Evolutionary conservation across 2,329 filamentous ascomycete genomes (phyloP), one percentile per base, ranked within the genome.

Genomic region (Dactylellina cionopaga): DNA sequence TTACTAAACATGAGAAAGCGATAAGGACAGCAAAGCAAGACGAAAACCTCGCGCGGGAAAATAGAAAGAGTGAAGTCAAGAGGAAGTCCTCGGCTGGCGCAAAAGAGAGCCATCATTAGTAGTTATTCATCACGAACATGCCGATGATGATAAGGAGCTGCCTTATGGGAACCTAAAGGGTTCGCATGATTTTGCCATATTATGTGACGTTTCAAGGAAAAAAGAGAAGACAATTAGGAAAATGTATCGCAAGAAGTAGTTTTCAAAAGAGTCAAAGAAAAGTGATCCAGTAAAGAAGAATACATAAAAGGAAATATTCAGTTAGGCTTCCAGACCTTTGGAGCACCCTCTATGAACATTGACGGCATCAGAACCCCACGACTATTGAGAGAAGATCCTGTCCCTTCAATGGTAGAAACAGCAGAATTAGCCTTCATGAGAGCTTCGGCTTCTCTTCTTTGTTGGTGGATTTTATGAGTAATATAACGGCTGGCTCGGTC

Each of bases 381-480:
- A 37, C 54, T 46, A 13, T 69, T 69, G 29, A 52, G 43, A 3
- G 24, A 43, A 24, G 29, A 39, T 10, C 54, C 64, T 6, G 25
- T 41, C 35, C 55, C 60, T 22, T 60, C 43, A 11, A 33, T n/a
- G 25, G 6, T n/a, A 4, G 25, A 51, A 33, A 11, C 7, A 19
- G 13, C 7, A 51, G 46, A 19, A 22, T 15, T 11, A 51, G 46
- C 13, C 1, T 11, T 15, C 4, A 7, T 27, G 25, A 22, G 2
- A 41, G 24, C 56, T 27, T 71, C 58, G n/a, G 11, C 37, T 7
- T 51, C 56, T 15, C 29, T 33, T 25, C 44, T 64, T 24, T 71
- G 58, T 15, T 33, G 35, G 3, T 46, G 49, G 7, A 58, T 22
- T 17, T 58, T 33, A 15, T 46, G 24, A 17, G 46, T 10, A 13